Conservation (phyloP, 768 basidiomycete genomes). For the Boletellus emodensis region DNA sequence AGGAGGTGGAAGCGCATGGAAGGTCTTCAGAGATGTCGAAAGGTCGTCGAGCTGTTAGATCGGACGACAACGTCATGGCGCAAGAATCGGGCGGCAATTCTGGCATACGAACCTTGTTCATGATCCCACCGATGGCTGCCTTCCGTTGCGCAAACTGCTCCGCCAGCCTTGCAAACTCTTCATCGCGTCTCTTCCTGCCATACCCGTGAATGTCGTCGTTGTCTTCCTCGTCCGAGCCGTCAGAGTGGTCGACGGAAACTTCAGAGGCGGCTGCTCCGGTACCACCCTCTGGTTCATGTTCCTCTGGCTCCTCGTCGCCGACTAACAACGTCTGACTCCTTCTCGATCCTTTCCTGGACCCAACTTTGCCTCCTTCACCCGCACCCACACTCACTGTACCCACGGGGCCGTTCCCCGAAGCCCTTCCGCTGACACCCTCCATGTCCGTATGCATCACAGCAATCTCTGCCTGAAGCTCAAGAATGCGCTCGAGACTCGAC, state of each 20-base stretch:
- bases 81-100: not conserved
- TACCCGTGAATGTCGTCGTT: constrained; percentile 51
- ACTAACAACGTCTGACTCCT: constrained; percentile 36
- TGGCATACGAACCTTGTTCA: constrained; percentile 54
- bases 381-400: constrained; percentile 1
- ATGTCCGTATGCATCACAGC: constrained; percentile 71
- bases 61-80: not conserved
- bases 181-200: constrained; percentile 52
- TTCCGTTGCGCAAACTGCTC: constrained; percentile 68
- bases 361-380: constrained; percentile 13
- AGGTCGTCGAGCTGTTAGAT: constrained; percentile 27
- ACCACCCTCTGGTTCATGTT: constrained; percentile 11
- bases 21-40: constrained; percentile 36
- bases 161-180: constrained; percentile 64
- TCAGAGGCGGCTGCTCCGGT: constrained; percentile 20
- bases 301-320: constrained; percentile 25
- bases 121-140: constrained; percentile 64
- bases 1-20: constrained; percentile 43
- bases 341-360: constrained; percentile 18
- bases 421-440: constrained; percentile 48
- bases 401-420: constrained; percentile 4
- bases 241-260: constrained; percentile 26
- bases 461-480: constrained; percentile 69
- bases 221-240: constrained; percentile 36
- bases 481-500: constrained; percentile 63